Conservation (phyloP, 192 early-diverging fungal species). For the Umbelopsis ramanniana region DNA sequence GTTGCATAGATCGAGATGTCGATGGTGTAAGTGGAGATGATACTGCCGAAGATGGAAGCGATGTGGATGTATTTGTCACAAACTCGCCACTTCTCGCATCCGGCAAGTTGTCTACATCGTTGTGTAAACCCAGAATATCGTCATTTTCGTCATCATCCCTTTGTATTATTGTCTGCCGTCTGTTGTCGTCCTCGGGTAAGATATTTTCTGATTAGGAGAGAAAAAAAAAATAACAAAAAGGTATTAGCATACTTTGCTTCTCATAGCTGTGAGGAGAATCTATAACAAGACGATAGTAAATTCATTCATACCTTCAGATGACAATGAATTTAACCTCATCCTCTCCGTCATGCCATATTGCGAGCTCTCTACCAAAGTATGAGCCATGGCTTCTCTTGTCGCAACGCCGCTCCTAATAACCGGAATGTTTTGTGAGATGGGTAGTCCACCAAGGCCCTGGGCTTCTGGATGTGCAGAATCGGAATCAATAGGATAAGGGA, state of each 20-base stretch:
- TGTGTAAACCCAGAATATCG: not conserved
- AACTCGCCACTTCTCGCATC: not conserved
- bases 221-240: too few species aligned
- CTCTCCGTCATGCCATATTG: conserved; percentile 6
- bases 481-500: not conserved
- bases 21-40: not conserved
- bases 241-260: too few species aligned
- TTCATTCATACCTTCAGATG: not conserved
- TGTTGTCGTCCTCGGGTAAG: not conserved
- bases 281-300: not conserved
- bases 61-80: not conserved
- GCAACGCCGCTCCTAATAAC: not conserved
- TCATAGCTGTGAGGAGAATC: too few species aligned
- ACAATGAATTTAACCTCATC: not conserved
- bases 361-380: conserved; percentile 10
- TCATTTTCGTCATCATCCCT: conserved; percentile 12
- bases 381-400: conserved; percentile 4
- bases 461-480: not conserved
- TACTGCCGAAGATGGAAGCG: not conserved
- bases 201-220: not conserved
- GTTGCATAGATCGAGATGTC: not conserved
- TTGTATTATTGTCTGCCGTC: conserved; percentile 13
- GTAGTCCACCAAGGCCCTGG: too few species aligned
- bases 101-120: not conserved
- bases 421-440: not conserved